These are phyloP conservation scores for Paramecium caudatum DNA, from an alignment of 73 alveolate species.

Conservation along the genomic window DNA sequence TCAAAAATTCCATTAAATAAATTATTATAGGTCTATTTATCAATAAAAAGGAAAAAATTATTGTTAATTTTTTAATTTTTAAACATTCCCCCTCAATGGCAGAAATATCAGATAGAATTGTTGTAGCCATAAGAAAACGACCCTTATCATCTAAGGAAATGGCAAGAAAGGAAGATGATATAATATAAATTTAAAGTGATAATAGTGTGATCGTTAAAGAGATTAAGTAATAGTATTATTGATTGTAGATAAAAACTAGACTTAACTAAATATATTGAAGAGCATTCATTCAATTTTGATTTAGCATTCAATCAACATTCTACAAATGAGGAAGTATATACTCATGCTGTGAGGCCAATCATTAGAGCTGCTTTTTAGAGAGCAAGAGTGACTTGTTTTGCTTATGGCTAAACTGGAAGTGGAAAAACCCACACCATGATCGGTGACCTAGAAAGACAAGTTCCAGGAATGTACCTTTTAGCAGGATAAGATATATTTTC, in stretches of 20 bases:
- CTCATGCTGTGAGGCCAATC: constrained; percentile 97
- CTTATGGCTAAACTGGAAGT: constrained; percentile 97
- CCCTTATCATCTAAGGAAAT: constrained; percentile 97
- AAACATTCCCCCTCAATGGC: too few species aligned
- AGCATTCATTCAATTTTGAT: constrained; percentile 96
- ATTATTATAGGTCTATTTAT: too few species aligned
- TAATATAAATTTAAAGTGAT: constrained; percentile 86
- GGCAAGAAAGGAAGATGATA: constrained; percentile 91
- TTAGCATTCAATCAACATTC: constrained; percentile 92
- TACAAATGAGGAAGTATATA: constrained; percentile 94
- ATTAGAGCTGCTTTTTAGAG: constrained; percentile 95
- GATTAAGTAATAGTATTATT: constrained; percentile 84
- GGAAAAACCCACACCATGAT: constrained; percentile 99
- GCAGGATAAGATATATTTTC: constrained; percentile 97
- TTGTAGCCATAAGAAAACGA: constrained; percentile 99
- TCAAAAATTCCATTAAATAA: too few species aligned
- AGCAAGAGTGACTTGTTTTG: constrained; percentile 95
- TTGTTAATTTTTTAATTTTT: too few species aligned
- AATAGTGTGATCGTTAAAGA: constrained; percentile 96
- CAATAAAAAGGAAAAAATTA: too few species aligned
- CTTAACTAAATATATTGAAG: constrained; percentile 98
- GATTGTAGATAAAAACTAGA: constrained; percentile 95
- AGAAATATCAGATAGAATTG: constrained; percentile 80
- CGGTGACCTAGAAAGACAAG: constrained; percentile 88
- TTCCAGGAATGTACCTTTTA: constrained; percentile 98